Conservation (phyloP, 495 filamentous ascomycete genomes). For the Pseudomonodictys pantanalensis region DNA sequence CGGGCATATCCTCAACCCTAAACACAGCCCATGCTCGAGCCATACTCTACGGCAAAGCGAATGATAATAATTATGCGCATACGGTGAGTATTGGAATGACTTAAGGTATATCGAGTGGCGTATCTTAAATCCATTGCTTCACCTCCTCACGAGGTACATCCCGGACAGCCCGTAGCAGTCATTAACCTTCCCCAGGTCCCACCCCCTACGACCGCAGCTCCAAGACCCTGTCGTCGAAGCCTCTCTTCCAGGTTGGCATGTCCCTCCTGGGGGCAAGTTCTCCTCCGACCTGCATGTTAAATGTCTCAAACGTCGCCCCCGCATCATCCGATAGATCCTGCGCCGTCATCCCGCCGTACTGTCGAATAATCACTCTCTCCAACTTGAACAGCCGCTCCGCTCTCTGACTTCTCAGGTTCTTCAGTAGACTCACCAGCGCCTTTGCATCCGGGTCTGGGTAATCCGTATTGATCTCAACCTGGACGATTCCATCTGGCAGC, state of each 20-base stretch:
- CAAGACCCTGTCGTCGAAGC: conserved; percentile 3
- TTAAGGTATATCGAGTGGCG: too few relatives aligned
- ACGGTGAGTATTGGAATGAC: too few relatives aligned
- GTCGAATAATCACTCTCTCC: conserved; percentile 4
- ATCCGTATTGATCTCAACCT: conserved; percentile 15
- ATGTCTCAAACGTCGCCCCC: not conserved
- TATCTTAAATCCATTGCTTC: too few relatives aligned
- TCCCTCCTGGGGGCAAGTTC: not conserved
- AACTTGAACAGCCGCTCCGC: not conserved
- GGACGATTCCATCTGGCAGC: conserved; percentile 1
- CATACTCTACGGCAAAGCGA: too few relatives aligned
- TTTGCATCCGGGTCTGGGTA: not conserved
- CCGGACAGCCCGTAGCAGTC: too few relatives aligned
- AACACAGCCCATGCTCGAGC: too few relatives aligned
- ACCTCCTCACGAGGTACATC: too few relatives aligned
- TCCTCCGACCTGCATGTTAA: not conserved
- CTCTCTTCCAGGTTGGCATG: conserved; percentile 16
- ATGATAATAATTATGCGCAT: too few relatives aligned
- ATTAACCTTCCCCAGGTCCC: too few relatives aligned
- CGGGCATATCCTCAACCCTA: too few relatives aligned
- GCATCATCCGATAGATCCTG: not conserved
- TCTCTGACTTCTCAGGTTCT: conserved; percentile 13
- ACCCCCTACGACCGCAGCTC: too few relatives aligned
- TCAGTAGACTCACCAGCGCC: conserved; percentile 5
- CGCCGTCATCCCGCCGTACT: not conserved